phyloP scores from a whole-genome alignment of 1,284 basidiomycete genomes.

The Pseudozyma pruni region DNA sequence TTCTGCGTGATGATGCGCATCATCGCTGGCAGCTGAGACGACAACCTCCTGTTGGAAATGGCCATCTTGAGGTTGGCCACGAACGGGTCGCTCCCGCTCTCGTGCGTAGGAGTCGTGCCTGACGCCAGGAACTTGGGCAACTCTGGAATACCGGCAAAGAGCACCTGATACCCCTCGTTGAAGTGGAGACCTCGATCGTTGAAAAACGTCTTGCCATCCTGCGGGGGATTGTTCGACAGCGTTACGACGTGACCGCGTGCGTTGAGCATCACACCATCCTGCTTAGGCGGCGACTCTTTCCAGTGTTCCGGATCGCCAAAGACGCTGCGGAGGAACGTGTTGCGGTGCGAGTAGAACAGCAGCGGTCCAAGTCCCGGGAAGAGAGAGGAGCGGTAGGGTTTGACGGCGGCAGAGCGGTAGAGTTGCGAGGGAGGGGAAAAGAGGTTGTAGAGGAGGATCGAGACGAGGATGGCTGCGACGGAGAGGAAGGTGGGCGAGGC shows the following conservation, averaged over 20 bases:
- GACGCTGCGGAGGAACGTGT: conserved; percentile 36
- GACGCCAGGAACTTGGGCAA: conserved; percentile 16
- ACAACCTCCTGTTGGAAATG: conserved; percentile 14
- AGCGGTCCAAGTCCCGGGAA: conserved; percentile 38
- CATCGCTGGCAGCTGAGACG: conserved; percentile 32
- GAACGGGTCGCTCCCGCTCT: conserved; percentile 27
- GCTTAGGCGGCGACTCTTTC: conserved; percentile 21
- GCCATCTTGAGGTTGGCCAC: conserved; percentile 35
- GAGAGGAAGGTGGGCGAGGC: conserved; percentile 40
- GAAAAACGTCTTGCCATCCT: conserved; percentile 51
- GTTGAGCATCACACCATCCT: conserved; percentile 30
- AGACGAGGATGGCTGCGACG: conserved; percentile 13
- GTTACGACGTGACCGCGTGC: conserved; percentile 39
- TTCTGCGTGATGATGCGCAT: conserved; percentile 18
- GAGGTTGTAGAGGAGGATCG: conserved; percentile 28
- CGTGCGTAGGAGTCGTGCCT: conserved; percentile 16
- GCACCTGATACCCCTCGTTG: conserved; percentile 36
- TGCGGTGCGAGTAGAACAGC: conserved; percentile 37
- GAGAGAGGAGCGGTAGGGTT: conserved; percentile 21
- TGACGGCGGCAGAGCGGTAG: conserved; percentile 20
- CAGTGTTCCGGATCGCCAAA: conserved; percentile 49
- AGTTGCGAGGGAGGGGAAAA: conserved; percentile 25
- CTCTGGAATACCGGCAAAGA: conserved; percentile 51
- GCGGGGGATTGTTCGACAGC: conserved; percentile 26
- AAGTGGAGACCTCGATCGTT: conserved; percentile 46